Conservation (phyloP, 2,329 filamentous ascomycete genomes). For the Botrytis paeoniae region DNA sequence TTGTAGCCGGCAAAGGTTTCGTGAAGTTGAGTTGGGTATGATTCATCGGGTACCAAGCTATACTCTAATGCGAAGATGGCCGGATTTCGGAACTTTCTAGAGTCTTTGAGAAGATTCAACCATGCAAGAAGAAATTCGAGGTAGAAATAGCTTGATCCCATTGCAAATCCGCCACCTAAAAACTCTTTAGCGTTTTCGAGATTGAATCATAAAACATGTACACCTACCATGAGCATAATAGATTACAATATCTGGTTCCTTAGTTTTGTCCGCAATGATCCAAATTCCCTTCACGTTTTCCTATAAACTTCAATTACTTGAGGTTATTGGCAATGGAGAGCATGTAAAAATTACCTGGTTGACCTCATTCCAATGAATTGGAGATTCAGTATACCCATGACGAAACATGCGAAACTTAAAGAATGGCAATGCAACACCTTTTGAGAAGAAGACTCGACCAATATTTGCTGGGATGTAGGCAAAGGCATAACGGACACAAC, state of each 20-base stretch:
- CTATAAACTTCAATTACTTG: conserved; percentile 32
- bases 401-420: conserved; percentile 71
- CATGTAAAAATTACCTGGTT: conserved; percentile 41
- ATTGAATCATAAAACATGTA: background rate
- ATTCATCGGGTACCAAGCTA: conserved; percentile 65
- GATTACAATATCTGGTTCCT: conserved; percentile 70
- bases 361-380: conserved; percentile 62
- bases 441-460: conserved; percentile 75
- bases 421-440: conserved; percentile 69
- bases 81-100: conserved; percentile 69
- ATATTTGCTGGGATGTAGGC: conserved; percentile 65
- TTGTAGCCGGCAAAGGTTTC: conserved; percentile 69
- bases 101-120: conserved; percentile 60
- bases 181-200: background rate
- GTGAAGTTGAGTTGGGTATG: conserved; percentile 70
- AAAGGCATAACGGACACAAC: conserved; percentile 77
- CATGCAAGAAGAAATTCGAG: conserved; percentile 77
- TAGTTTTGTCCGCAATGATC: conserved; percentile 59
- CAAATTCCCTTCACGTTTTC: conserved; percentile 62
- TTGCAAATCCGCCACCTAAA: conserved; percentile 75
- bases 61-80: conserved; percentile 79
- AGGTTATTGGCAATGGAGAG: background rate
- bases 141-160: conserved; percentile 82
- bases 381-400: conserved; percentile 62
- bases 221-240: conserved; percentile 74